Evolutionary conservation across 2,329 filamentous ascomycete genomes (phyloP), one percentile per base, ranked within the genome.

Genomic region (Mycosphaerelloides madeirae): DNA sequence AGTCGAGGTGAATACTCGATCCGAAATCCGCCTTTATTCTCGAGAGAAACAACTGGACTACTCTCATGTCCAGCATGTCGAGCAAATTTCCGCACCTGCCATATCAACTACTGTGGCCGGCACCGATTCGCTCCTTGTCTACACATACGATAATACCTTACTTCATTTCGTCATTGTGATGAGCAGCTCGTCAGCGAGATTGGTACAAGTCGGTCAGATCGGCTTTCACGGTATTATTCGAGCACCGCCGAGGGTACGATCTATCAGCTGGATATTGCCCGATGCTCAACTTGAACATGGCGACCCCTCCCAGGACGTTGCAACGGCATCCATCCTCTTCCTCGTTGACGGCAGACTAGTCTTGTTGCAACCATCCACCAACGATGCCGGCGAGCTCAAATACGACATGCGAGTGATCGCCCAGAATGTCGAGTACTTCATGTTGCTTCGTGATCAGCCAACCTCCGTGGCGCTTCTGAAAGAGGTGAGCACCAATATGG

Each of bases 331-430:
- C 1, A 90, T 98, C 11, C 71, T 98, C 12, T 95, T 98, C 60
- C 75, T 98, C n/a, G 90, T 98, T 2, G 93, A 98, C 62, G 93
- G 91, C 22, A 98, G 98, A 65, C 79, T 98, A 15, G 93, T 97
- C 9, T 72, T 97, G 29, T 76, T 98, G 38, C 88, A 94, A 53
- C 91, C 93, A 1, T 90, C 88, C 1, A 74, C 87, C 4, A 90
- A 86, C 40, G 85, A 87, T 38, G 80, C 85, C 33, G 86, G 87
- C 4, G 85, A 89, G 56, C 75, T 96, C 40, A 97, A 96, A 70
- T 98, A 98, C 62, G 91, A 97, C 62, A 98, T 98, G 93, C 85
- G 90, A 8, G 85, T 97, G 47, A 85, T 98, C 61, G 89, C 90
- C 11, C 88, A 96, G 59, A 94, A 95, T 58, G 89, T 97, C 31